These are phyloP conservation scores for Steccherinum ochraceum DNA, from an alignment of 768 basidiomycete genomes.

Conservation along the genomic window DNA sequence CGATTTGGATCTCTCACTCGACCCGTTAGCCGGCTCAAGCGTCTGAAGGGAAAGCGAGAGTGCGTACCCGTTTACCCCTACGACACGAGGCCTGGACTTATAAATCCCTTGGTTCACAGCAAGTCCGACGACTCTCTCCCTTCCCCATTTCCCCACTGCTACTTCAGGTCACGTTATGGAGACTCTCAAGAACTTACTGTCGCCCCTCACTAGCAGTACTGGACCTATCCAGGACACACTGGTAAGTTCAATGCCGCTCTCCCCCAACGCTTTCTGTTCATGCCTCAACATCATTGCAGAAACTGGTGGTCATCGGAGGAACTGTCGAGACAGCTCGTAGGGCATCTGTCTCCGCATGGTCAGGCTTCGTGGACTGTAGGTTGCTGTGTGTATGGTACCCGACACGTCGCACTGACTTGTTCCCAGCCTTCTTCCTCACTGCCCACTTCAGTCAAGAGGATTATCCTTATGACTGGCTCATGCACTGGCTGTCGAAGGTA, in stretches of 20 bases:
- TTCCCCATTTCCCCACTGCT: conserved; percentile 7
- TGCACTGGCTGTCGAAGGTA: conserved; percentile 87
- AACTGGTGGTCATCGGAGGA: conserved; percentile 86
- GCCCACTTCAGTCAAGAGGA: conserved; percentile 87
- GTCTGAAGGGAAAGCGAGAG: not conserved
- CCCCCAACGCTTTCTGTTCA: conserved; percentile 2
- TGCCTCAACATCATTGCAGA: conserved; percentile 34
- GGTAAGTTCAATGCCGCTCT: conserved; percentile 30
- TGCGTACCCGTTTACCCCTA: not conserved
- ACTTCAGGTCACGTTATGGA: conserved; percentile 44
- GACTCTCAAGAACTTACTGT: conserved; percentile 60
- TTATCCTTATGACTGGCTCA: conserved; percentile 84
- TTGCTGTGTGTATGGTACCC: not conserved
- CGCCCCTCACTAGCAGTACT: conserved; percentile 59
- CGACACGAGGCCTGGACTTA: not conserved
- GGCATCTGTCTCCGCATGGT: conserved; percentile 81
- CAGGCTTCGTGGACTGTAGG: conserved; percentile 83
- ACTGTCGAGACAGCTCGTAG: conserved; percentile 83
- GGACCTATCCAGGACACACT: conserved; percentile 75
- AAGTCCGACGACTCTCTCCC: conserved; percentile 5
- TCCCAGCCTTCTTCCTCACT: conserved; percentile 77
- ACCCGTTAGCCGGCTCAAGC: not conserved
- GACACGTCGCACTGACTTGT: not conserved
- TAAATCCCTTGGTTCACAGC: not conserved
- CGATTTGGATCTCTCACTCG: not conserved